Conservation (phyloP, 1,284 basidiomycete genomes). For the Athelia sp. region DNA sequence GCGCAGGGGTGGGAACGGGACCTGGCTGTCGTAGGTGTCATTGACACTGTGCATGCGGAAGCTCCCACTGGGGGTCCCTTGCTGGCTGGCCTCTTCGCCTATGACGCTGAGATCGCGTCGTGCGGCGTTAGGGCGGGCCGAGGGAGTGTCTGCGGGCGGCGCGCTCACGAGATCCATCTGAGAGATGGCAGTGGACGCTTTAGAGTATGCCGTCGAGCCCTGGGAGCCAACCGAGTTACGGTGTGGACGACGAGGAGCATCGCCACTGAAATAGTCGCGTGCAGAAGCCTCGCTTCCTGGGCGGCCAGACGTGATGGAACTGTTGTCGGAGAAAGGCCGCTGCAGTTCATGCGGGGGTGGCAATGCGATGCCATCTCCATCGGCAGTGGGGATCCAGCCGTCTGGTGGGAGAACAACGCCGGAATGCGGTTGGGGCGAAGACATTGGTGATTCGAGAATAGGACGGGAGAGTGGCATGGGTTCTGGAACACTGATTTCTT, state of each 20-base stretch:
- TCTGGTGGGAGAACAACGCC: slow-evolving; percentile 19
- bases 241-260: slow-evolving; percentile 16
- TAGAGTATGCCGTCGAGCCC: slow-evolving; percentile 23
- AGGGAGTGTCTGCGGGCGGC: slow-evolving; percentile 14
- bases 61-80: slow-evolving; percentile 21
- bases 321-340: slow-evolving; percentile 16
- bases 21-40: slow-evolving; percentile 14
- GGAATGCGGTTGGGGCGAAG: slow-evolving; percentile 8
- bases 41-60: slow-evolving; percentile 14
- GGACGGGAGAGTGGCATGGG: neutral
- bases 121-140: slow-evolving; percentile 17
- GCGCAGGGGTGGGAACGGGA: slow-evolving; percentile 2
- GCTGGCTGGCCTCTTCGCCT: slow-evolving; percentile 30
- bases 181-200: slow-evolving; percentile 29
- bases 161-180: slow-evolving; percentile 34
- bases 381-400: slow-evolving; percentile 19
- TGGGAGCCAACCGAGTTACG: slow-evolving; percentile 22
- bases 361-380: slow-evolving; percentile 16
- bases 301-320: neutral
- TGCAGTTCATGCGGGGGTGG: slow-evolving; percentile 25
- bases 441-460: slow-evolving; percentile 15
- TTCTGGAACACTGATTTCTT: neutral
- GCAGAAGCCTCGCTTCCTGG: slow-evolving; percentile 6
- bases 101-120: slow-evolving; percentile 29
- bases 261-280: slow-evolving; percentile 11